Base-by-base conservation (phyloP, 2,329 filamentous ascomycete species). In the Rhynchosporium secalis region DNA sequence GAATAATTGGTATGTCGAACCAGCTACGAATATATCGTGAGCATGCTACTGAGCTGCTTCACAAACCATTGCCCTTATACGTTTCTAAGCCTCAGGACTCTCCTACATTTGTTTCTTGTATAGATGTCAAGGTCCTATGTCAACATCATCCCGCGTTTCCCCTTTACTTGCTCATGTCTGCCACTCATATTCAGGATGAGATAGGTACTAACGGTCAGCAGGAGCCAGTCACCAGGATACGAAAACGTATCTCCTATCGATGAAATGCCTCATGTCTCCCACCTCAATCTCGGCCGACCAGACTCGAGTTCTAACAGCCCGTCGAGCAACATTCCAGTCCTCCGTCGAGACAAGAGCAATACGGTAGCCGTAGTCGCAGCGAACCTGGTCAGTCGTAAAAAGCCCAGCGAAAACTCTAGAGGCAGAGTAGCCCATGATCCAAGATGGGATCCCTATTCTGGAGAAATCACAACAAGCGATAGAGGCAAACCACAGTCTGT, bases 371-470 rank as follows among this genome's bases (percentile, higher is more conserved):
- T 62, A 9, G 63, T 62, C 10, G 70, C 71, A 13, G 63, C 69
- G 47, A 72, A 70, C 56, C 31, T 70, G 13, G 59, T 68, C 6
- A 29, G 56, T 29, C 61, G 70, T 46, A 73, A 72, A 56, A 63
- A 71, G 36, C 61, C 64, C 56, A 66, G 60, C 33, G 61, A 66
- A 15, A 48, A 43, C n/a, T 29, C 61, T n/a, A 62, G 56, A 49
- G 65, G 62, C 59, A 67, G 68, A 56, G 65, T 66, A 45, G 61
- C 67, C 8, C 73, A 75, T 56, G 78, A 82, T 63, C 80, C 79
- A 28, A 77, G 79, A 66, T 89, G 86, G 86, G 86, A 91, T 75
- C 82, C 83, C 54, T 84, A 83, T 71, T 87, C 87, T 3, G 87
- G 86, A 8, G 87, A 90, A 70, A 83, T 85, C 45, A 87, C 84